Evolutionary conservation across 495 filamentous ascomycete genomes (phyloP).

Genomic region (Annulohypoxylon bovei): DNA sequence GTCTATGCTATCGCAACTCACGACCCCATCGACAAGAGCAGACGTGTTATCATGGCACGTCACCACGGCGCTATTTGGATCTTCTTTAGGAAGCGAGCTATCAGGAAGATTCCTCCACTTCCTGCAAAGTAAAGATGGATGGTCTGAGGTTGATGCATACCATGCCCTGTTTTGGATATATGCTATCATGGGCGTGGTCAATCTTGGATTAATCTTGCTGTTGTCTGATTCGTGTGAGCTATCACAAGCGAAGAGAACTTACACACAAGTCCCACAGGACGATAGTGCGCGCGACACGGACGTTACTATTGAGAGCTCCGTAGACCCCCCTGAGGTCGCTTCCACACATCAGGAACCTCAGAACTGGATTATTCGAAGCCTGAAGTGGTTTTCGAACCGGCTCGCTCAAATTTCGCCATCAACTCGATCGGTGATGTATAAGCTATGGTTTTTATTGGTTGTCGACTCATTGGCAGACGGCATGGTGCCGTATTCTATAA

Average conservation of each 20-base stretch:
- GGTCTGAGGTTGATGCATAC: conserved; percentile 69
- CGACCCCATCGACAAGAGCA: conserved; percentile 64
- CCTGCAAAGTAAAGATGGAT: conserved; percentile 58
- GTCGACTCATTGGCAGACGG: conserved; percentile 84
- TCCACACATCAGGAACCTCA: conserved; percentile 19
- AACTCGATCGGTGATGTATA: conserved; percentile 69
- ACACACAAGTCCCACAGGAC: conserved; percentile 60
- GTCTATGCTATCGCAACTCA: conserved; percentile 79
- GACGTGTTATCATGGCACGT: conserved; percentile 87
- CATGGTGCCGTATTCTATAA: conserved; percentile 75
- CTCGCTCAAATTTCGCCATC: conserved; percentile 65
- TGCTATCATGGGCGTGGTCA: conserved; percentile 71
- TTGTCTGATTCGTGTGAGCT: conserved; percentile 71
- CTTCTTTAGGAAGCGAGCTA: conserved; percentile 70
- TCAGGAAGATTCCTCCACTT: conserved; percentile 72
- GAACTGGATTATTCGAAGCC: conserved; percentile 35
- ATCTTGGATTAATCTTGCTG: conserved; percentile 67
- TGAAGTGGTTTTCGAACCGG: conserved; percentile 44
- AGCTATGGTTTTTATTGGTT: conserved; percentile 78
- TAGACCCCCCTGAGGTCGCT: conserved; percentile 21
- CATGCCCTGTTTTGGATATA: conserved; percentile 76
- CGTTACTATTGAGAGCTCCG: conserved; percentile 4
- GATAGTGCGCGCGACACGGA: conserved; percentile 21
- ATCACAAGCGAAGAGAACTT: conserved; percentile 42
- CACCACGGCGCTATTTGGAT: conserved; percentile 67